These are phyloP conservation scores for Hygrocybe punicea DNA, from an alignment of 768 basidiomycete genomes.

Conservation along the genomic window DNA sequence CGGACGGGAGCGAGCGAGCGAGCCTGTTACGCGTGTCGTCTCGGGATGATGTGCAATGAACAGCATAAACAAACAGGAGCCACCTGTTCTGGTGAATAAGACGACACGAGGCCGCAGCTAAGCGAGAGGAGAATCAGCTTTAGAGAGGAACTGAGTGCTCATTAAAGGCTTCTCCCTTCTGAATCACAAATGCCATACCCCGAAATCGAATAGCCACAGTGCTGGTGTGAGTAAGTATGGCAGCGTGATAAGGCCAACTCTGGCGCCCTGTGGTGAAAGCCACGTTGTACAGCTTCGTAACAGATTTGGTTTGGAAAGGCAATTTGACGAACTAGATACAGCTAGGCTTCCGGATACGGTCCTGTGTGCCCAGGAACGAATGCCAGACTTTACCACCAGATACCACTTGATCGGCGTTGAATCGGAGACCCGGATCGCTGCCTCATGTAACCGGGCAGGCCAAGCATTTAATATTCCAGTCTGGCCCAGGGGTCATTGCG, in stretches of 20 bases:
- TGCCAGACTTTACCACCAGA: constrained; percentile 9
- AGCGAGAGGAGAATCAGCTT: constrained; percentile 29
- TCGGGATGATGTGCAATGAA: constrained; percentile 13
- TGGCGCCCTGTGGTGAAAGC: background rate
- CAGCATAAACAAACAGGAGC: constrained; percentile 17
- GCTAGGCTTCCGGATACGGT: background rate
- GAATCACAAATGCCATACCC: background rate
- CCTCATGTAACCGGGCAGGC: constrained; percentile 27
- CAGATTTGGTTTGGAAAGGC: background rate
- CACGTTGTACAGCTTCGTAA: background rate
- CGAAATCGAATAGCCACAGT: background rate
- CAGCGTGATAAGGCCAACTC: background rate
- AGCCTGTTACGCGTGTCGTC: constrained; percentile 9
- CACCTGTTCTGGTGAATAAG: constrained; percentile 33
- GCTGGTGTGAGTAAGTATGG: background rate
- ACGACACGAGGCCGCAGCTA: constrained; percentile 43
- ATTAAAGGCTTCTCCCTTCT: background rate
- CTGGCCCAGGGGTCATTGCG: background rate
- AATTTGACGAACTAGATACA: background rate
- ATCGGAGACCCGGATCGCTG: constrained; percentile 21
- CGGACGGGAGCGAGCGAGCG: constrained; percentile 3
- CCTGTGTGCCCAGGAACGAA: background rate
- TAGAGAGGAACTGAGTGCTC: background rate
- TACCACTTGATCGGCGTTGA: constrained; percentile 21
- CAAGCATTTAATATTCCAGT: background rate